Base-by-base conservation (phyloP, 1,284 basidiomycete species). In the Ganoderma sinense region DNA sequence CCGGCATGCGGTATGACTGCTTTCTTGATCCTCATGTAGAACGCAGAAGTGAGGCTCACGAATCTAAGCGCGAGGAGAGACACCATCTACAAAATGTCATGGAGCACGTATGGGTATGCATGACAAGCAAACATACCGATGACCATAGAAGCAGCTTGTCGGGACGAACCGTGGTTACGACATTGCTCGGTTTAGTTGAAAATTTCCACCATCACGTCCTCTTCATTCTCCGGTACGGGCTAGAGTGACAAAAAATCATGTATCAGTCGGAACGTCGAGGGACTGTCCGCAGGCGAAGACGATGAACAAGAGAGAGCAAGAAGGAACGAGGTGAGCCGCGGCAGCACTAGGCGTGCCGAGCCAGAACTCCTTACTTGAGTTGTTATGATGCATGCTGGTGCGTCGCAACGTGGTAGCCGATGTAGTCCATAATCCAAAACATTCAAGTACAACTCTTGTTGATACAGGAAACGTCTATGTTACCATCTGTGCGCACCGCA, bases 191-290 rank as follows among this genome's bases (percentile, higher is more conserved):
- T 99, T 84, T 99, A 99, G 65, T 88, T 90, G 84, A 99, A 99
- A 56, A 99, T 89, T 81, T 99, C 98, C 29, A 95, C 79, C 98
- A 99, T 99, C 98, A 99, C 99, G 69, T 99, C 97, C 79, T 97
- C 95, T 80, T 99, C 98, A 2, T 97, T 98, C 80, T 98, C 95
- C 0, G 98, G 98, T 1, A 98, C 92, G 61, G 96, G 95, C 90
- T 95, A 68, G 13, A 33, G 62, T 56, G 13, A 23, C 18, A 10
- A 53, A 10, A 41, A 10, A 40, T 53, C 20, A 6, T 8, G 48
- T n/a, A 39, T 45, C 23, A 45, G 16, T 48, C 20, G 13, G 36
- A 20, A n/a, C n/a, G n/a, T n/a, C n/a, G n/a, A n/a, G n/a, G n/a
- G n/a, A n/a, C n/a, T n/a, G n/a, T n/a, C n/a, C n/a, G n/a, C n/a